Base-by-base conservation (phyloP, 176 grass and related monocot species). In the Bolboschoenus planiculmis region DNA sequence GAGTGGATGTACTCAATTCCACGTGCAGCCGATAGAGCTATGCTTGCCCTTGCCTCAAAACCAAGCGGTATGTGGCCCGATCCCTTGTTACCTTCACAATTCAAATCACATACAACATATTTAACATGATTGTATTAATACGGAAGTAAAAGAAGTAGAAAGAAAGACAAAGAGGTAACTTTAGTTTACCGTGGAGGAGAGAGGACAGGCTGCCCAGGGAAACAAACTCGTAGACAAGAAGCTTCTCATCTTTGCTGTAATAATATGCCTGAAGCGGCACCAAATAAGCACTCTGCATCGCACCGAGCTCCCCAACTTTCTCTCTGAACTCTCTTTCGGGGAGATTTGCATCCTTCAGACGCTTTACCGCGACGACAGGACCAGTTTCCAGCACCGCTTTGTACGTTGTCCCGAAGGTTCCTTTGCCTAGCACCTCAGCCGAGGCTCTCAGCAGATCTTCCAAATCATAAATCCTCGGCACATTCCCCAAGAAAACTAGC, bases 191-290 rank as follows among this genome's bases (percentile, higher is more conserved):
- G 79, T 97, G 92, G 50, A 97, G 88, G 24, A 89, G 64, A 58
- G 90, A 63, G 46, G 90, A 88, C 58, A 97, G 92, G 88, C 90
- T 94, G 88, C 92, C 90, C 51, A 56, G 64, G 57, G 81, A 67
- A 56, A 94, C 90, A 64, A 91, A 89, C 70, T 94, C 92, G 43
- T 90, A 93, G 56, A 94, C 92, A 75, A 97, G 72, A 67, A 97
- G 92, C 81, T 93, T 94, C 87, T 97, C 92, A 75, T 97, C 92
- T 51, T 62, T 88, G 87, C 90, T 89, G 78, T 88, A 92, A 78
- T 89, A 97, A 84, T 87, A 97, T 39, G 92, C 92, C 24, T 79
- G 65, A 16, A 94, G 87, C 3, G 76, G 56, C 1, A 93, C 85
- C 59, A 97, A 40, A 84, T 84, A 92, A 7, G 65, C 16, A 78